Evolutionary conservation across 768 basidiomycete species (phyloP).

Genomic region (Lentinula sp.): DNA sequence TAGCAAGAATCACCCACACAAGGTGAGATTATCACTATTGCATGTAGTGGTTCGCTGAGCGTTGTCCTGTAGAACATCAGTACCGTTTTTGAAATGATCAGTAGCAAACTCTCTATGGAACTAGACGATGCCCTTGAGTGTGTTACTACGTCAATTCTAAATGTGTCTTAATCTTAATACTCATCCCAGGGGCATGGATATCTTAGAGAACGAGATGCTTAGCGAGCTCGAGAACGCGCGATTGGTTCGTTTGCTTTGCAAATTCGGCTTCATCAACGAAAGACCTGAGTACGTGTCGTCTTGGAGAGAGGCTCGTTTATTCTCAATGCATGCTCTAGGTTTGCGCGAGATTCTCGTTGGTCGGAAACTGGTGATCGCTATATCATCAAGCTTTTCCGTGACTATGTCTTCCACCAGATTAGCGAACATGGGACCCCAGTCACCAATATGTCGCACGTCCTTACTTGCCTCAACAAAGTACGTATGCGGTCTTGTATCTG

Average conservation of each 20-base stretch:
- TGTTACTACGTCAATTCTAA: conserved; percentile 15
- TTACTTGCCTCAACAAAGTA: conserved; percentile 92
- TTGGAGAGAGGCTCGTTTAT: background rate
- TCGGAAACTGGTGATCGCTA: conserved; percentile 98
- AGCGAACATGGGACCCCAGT: conserved; percentile 88
- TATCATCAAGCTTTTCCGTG: conserved; percentile 96
- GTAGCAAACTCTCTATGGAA: conserved; percentile 65
- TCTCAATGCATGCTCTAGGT: conserved; percentile 38
- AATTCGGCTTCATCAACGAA: conserved; percentile 98
- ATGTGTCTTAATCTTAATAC: background rate
- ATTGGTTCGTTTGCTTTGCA: conserved; percentile 81
- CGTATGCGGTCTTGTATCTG: conserved; percentile 11
- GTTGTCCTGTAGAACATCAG: conserved; percentile 52
- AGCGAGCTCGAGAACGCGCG: conserved; percentile 93
- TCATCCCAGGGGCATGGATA: conserved; percentile 62
- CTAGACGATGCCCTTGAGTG: conserved; percentile 81
- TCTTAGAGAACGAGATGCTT: conserved; percentile 76
- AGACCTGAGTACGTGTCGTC: conserved; percentile 77
- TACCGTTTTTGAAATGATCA: conserved; percentile 77
- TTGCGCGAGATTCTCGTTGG: conserved; percentile 94
- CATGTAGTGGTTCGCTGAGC: background rate
- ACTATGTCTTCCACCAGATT: conserved; percentile 97
- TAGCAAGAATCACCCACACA: conserved; percentile 62
- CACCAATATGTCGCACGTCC: conserved; percentile 84
- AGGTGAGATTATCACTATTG: conserved; percentile 31